Evolutionary conservation across 73 alveolate genomes (phyloP).

Genomic region (Tetrahymena malaccensis): DNA sequence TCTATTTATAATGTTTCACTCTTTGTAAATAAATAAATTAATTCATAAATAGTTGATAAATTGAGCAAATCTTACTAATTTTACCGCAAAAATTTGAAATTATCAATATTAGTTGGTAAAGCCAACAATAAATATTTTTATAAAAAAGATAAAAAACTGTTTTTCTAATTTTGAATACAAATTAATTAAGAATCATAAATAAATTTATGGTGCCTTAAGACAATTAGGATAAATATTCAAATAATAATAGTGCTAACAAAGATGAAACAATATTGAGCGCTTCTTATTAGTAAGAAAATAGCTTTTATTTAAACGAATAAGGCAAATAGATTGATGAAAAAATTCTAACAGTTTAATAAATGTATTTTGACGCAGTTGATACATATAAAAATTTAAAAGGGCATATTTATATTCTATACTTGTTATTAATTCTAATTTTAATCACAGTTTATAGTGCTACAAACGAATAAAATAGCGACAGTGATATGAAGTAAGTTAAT

Average conservation of each 20-base stretch:
- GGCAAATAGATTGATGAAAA: neutral
- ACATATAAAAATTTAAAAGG: neutral
- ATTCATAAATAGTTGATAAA: neutral
- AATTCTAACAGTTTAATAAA: neutral
- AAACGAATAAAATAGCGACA: neutral
- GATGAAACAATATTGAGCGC: neutral
- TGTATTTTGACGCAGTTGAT: neutral
- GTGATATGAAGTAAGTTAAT: neutral
- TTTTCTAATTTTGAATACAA: neutral
- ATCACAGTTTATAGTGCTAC: neutral
- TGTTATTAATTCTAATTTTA: neutral
- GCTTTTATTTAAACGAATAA: neutral
- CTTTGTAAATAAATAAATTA: neutral
- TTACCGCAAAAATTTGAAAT: neutral
- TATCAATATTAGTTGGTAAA: neutral
- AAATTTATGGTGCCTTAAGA: too few relatives aligned
- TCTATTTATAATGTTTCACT: neutral
- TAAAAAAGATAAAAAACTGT: too few relatives aligned
- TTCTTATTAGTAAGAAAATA: neutral
- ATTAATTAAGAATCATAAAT: neutral
- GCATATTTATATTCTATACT: neutral
- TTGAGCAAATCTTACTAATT: neutral
- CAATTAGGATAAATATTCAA: neutral
- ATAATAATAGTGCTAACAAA: neutral
- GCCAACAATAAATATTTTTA: neutral